Conservation (phyloP, 2,329 filamentous ascomycete genomes). For the Colletotrichum graminicola region DNA sequence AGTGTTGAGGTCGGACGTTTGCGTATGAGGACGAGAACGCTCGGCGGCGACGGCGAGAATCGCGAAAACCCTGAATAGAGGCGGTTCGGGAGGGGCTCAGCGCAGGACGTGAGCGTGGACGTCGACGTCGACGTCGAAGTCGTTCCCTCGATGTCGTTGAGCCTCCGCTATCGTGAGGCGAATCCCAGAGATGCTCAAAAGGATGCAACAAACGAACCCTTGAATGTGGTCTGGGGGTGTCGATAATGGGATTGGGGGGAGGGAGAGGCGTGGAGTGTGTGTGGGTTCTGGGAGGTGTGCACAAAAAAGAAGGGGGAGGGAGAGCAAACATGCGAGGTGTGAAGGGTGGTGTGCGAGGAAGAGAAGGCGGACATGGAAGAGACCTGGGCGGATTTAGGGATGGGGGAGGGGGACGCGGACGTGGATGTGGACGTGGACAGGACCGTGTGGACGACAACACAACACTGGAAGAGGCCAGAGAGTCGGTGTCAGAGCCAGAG, state of each 20-base stretch:
- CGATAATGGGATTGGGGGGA: constrained; percentile 58
- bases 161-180: constrained; percentile 41
- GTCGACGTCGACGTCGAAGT: constrained; percentile 29
- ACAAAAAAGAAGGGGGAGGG: constrained; percentile 45
- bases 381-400: constrained; percentile 36
- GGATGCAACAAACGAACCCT: constrained; percentile 43
- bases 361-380: constrained; percentile 41
- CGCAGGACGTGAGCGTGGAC: constrained; percentile 14
- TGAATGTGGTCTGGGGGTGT: constrained; percentile 51
- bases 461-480: constrained; percentile 10
- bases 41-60: constrained; percentile 3
- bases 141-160: constrained; percentile 27
- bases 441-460: constrained; percentile 19
- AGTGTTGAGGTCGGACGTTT: constrained; percentile 1
- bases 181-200: constrained; percentile 40
- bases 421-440: constrained; percentile 26
- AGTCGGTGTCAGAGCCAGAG: constrained; percentile 16
- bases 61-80: not conserved
- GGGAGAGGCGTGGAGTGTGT: constrained; percentile 55
- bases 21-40: constrained; percentile 10
- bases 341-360: constrained; percentile 43
- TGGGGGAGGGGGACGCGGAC: constrained; percentile 18
- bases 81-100: constrained; percentile 1
- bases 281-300: constrained; percentile 48
- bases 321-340: constrained; percentile 44